Percentiles rank a stretch among this genome's conserved stretches.
Conservation (phyloP, 1,284 basidiomycete genomes). For the Leccinum solheimii region DNA sequence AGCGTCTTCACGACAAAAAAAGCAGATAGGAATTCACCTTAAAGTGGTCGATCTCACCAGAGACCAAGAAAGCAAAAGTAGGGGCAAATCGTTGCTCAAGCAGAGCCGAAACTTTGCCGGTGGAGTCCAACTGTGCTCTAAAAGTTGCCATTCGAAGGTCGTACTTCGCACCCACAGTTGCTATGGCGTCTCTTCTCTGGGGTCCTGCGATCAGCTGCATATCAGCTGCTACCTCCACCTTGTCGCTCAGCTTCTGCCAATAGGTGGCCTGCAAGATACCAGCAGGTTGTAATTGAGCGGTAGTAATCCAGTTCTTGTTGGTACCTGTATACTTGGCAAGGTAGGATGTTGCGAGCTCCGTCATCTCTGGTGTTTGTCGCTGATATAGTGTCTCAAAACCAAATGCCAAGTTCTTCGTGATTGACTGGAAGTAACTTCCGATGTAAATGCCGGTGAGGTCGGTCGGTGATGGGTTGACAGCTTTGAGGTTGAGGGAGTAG, state of each 20-base stretch:
- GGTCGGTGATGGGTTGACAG: constrained; percentile 88
- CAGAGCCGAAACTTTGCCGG: constrained; percentile 91
- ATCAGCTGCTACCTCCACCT: constrained; percentile 98
- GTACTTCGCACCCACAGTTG: constrained; percentile 94
- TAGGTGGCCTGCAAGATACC: constrained; percentile 93
- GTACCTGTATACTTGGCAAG: constrained; percentile 82
- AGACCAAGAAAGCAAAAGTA: constrained; percentile 90
- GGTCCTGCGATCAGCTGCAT: constrained; percentile 82
- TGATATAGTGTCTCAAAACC: constrained; percentile 93
- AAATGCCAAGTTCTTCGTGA: constrained; percentile 88
- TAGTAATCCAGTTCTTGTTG: constrained; percentile 87
- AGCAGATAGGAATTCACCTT: constrained; percentile 58
- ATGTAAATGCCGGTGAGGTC: constrained; percentile 95
- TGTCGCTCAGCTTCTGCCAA: constrained; percentile 94
- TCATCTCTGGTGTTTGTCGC: constrained; percentile 68
- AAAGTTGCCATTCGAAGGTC: constrained; percentile 94
- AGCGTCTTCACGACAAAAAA: constrained; percentile 10
- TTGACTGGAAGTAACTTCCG: constrained; percentile 92
- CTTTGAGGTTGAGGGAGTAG: constrained; percentile 87
- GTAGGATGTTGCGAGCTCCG: constrained; percentile 82
- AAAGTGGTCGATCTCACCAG: constrained; percentile 98
- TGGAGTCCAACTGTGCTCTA: constrained; percentile 89
- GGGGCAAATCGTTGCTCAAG: constrained; percentile 97
- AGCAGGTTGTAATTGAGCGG: constrained; percentile 85
- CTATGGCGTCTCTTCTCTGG: constrained; percentile 84